phyloP scores from a whole-genome alignment of 139 green algal species.

The Chlamydomonas incerta region DNA sequence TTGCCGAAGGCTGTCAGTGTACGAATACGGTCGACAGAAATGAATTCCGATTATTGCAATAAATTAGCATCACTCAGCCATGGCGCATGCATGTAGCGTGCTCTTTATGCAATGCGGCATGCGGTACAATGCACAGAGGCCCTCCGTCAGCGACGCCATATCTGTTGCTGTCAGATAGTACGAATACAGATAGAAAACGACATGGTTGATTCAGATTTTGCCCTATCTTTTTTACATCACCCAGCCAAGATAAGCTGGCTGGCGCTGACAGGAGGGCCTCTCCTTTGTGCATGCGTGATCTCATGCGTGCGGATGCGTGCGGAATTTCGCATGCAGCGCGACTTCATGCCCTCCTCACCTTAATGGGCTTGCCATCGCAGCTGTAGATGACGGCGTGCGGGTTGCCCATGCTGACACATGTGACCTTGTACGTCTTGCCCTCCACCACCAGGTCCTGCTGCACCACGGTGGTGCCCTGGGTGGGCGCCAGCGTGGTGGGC shows the following conservation, averaged over 20 bases:
- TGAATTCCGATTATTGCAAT: conserved; percentile 54
- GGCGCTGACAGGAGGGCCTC: no score
- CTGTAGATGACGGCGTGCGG: conserved; percentile 93
- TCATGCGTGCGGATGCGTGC: no score
- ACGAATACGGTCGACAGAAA: conserved; percentile 59
- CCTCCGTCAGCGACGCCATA: not conserved
- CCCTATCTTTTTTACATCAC: conserved; percentile 44
- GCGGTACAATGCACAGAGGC: no score
- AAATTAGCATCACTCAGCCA: conserved; percentile 51
- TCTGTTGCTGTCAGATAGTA: conserved; percentile 34
- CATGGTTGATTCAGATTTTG: conserved; percentile 43
- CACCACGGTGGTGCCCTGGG: conserved; percentile 79
- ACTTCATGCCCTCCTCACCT: conserved; percentile 69
- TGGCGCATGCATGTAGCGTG: not conserved
- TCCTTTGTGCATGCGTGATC: no score
- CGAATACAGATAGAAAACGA: conserved; percentile 29
- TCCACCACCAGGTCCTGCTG: conserved; percentile 75
- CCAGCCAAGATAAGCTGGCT: not conserved
- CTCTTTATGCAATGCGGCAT: not conserved
- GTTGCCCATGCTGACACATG: conserved; percentile 98
- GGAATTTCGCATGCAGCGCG: no score
- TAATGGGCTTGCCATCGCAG: conserved; percentile 74
- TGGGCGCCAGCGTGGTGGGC: conserved; percentile 87
- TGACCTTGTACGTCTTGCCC: conserved; percentile 85
- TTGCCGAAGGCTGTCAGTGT: conserved; percentile 71